Evolutionary conservation across 768 basidiomycete species (phyloP), one percentile per base, ranked within the genome.

Genomic region (Boletus pseudopeckii): DNA sequence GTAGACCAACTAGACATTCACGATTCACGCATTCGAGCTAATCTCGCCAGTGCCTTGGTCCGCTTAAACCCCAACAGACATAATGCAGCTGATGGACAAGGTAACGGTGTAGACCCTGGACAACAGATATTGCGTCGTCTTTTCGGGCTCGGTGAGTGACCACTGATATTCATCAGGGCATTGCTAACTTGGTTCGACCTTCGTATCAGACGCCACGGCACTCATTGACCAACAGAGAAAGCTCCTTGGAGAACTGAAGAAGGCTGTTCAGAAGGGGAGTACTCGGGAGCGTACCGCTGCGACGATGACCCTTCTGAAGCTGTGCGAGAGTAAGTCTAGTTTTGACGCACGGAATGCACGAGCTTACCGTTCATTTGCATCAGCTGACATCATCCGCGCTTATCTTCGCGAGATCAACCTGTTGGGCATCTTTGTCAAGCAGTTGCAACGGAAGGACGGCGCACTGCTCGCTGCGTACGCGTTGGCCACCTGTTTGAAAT

Each of bases 401-500:
- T 41, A 49, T 45, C 56, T 67, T 5, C 26, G n/a, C 18, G 42
- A 59, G 9, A 52, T 50, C 7, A 3, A 33, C 5, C 14, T 65
- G n/a, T 24, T 60, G 24, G 40, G 45, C 5, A 5, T 52, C 18
- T 60, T 66, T 15, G 9, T 67, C 10, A 36, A 48, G 6, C 63
- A 65, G 18, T 26, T 66, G 32, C 50, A 49, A 39, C 51, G 39
- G 2, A 62, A 58, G 48, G 48, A 60, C 5, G 55, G 39, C 2
- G 56, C 64, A 3, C 41, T 66, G 11, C 56, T 66, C 9, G 62
- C 59, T 30, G 62, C 62, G 15, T 66, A 66, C 9, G 62, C 65
- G 1, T 41, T 66, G 26, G 38, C 47, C 1, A 52, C 30, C 2
- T 66, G 62, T 45, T 17, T 66, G 50, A 53, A 55, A 36, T 28